Conservation (phyloP, 257 asterid genomes). For the Fraxinus excelsior region DNA sequence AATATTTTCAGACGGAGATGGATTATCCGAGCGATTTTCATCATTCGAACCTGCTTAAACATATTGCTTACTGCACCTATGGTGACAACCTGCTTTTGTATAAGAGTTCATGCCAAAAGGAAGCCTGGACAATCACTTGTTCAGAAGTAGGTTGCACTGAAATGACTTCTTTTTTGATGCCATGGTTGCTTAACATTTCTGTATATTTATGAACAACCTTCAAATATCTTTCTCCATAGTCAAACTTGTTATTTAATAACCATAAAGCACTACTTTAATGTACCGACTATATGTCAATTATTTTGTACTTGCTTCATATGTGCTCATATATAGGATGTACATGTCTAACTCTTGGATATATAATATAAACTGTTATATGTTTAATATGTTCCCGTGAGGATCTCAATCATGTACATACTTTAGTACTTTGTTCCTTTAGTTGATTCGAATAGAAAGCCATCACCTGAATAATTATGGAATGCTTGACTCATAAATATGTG, state of each 20-base stretch:
- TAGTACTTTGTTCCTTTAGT: too few relatives aligned
- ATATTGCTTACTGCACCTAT: conserved; percentile 27
- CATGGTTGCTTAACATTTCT: not conserved
- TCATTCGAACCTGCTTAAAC: conserved; percentile 33
- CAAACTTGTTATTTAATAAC: too few relatives aligned
- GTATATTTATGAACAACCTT: not conserved
- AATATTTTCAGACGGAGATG: conserved; percentile 24
- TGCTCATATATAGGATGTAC: too few relatives aligned
- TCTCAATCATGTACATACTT: too few relatives aligned
- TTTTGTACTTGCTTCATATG: not conserved
- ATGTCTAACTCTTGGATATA: too few relatives aligned
- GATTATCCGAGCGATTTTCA: conserved; percentile 21
- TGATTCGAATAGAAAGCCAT: too few relatives aligned
- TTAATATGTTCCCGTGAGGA: too few relatives aligned
- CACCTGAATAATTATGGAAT: too few relatives aligned
- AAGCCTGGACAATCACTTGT: conserved; percentile 27
- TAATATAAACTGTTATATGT: too few relatives aligned
- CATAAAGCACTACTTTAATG: not conserved
- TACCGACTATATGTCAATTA: not conserved
- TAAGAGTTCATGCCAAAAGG: conserved; percentile 34
- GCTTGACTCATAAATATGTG: too few relatives aligned
- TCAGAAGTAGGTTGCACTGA: conserved; percentile 18
- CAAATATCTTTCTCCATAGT: too few relatives aligned
- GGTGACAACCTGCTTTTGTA: conserved; percentile 21
- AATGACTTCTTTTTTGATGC: not conserved